Evolutionary conservation across 306 rosid genomes (phyloP).

Genomic region (Trifolium pratense): DNA sequence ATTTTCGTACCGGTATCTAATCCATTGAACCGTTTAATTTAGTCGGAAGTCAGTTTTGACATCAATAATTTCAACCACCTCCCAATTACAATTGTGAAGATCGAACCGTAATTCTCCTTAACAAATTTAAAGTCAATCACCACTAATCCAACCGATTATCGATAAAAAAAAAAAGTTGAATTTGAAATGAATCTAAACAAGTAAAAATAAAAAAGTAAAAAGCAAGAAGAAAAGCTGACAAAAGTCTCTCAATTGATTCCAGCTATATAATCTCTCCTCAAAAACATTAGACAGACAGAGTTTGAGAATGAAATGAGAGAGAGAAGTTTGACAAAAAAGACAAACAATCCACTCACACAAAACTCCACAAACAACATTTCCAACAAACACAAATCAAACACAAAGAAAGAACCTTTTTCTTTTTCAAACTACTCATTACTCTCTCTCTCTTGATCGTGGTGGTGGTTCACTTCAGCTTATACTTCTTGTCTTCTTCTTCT

Average conservation of each 20-base stretch:
- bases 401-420: conserved; percentile 41
- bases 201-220: no score
- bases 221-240: not conserved
- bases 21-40: no score
- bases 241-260: not conserved
- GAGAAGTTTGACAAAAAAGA: not conserved
- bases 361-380: conserved; percentile 11
- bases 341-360: conserved; percentile 10
- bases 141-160: no score
- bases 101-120: no score
- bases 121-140: no score
- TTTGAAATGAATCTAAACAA: no score
- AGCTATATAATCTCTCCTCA: not conserved
- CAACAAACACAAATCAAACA: not conserved
- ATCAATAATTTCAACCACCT: no score
- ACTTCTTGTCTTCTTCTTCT: not conserved
- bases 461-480: not conserved
- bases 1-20: no score
- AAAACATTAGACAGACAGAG: not conserved
- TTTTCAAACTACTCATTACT: not conserved
- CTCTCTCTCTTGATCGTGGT: conserved; percentile 16
- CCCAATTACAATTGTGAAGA: no score
- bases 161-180: no score
- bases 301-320: not conserved
- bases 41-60: no score